Evolutionary conservation across 352 stramenopile species (phyloP), one percentile per base, ranked within the genome.

Genomic region (Pythium aquatile): DNA sequence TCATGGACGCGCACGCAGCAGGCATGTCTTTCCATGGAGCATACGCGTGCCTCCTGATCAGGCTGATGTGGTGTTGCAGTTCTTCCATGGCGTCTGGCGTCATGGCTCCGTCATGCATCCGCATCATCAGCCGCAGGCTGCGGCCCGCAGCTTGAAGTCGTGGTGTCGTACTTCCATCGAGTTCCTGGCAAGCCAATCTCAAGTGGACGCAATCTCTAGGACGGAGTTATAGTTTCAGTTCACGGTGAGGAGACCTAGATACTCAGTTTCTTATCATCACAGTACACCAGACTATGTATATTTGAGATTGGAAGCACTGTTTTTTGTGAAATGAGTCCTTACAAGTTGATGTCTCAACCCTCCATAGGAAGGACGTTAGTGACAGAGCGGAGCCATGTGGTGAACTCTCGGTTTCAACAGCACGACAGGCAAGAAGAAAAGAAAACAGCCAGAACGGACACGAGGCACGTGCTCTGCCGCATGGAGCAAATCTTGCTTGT

Each of bases 1-100:
- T 30, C 47, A 54, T 54, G 47, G 26, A 54, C 28, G 28, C 44
- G 44, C 44, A 26, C 17, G 39, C 11, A 26, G 5, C 11, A 53
- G 56, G 32, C 20, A 48, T 51, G 52, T 55, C 29, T 44, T 58
- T 65, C 59, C 59, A 65, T 59, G 29, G 59, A 37, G 14, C 28
- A 57, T 33, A 13, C 16, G 60, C 49, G 37, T 60, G 59, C 35
- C 32, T 35, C 32, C 20, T 24, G 20, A 24, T 24, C 20, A 24
- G 20, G 20, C 20, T 24, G 32, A 5, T 35, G 35, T 61, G n/a
- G 49, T n/a, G 51, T 51, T 35, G 24, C 13, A 40, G 37, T 68
- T 68, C 61, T 68, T 68, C 53, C 54, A 62, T 52, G 61, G 53
- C 61, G 42, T 42, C 53, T 68, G 53, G 53, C 53, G 61, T 52